These are phyloP conservation scores for Moesziomyces globuligerus DNA, from an alignment of 1,284 basidiomycete genomes.

Conservation along the genomic window DNA sequence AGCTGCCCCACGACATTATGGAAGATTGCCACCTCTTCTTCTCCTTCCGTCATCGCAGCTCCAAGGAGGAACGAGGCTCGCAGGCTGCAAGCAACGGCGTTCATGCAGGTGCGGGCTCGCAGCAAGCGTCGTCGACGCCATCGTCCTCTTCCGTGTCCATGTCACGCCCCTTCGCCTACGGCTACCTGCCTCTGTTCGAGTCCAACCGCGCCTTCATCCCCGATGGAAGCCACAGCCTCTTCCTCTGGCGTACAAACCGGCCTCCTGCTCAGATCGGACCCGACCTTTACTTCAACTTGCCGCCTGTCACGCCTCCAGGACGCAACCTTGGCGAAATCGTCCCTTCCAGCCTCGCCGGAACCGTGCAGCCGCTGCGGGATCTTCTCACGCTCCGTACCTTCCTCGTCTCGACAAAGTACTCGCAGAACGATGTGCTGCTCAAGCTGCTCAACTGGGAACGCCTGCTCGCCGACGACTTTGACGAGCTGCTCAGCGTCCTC, in stretches of 20 bases:
- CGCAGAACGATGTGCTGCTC: constrained; percentile 87
- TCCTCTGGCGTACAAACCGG: constrained; percentile 58
- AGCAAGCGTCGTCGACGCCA: constrained; percentile 4
- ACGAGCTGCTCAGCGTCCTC: constrained; percentile 77
- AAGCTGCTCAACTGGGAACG: constrained; percentile 84
- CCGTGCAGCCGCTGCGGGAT: constrained; percentile 71
- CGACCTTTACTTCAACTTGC: constrained; percentile 71
- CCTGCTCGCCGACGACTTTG: constrained; percentile 70
- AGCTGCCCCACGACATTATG: constrained; percentile 76
- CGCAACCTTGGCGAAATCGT: constrained; percentile 69
- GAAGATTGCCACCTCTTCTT: constrained; percentile 92
- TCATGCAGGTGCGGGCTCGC: constrained; percentile 2
- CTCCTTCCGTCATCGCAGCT: constrained; percentile 84
- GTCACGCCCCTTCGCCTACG: constrained; percentile 82
- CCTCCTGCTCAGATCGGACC: constrained; percentile 72
- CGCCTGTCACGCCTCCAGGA: constrained; percentile 74
- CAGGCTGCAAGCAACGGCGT: constrained; percentile 18
- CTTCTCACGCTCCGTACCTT: constrained; percentile 84
- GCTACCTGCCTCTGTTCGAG: constrained; percentile 86
- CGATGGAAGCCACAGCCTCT: constrained; percentile 86
- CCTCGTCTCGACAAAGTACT: constrained; percentile 90
- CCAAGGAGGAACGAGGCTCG: constrained; percentile 64
- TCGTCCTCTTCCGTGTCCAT: constrained; percentile 15
- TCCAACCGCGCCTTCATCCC: constrained; percentile 82
- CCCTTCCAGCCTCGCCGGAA: constrained; percentile 49